phyloP scores from a whole-genome alignment of 73 alveolate species.

The Stentor coeruleus region DNA sequence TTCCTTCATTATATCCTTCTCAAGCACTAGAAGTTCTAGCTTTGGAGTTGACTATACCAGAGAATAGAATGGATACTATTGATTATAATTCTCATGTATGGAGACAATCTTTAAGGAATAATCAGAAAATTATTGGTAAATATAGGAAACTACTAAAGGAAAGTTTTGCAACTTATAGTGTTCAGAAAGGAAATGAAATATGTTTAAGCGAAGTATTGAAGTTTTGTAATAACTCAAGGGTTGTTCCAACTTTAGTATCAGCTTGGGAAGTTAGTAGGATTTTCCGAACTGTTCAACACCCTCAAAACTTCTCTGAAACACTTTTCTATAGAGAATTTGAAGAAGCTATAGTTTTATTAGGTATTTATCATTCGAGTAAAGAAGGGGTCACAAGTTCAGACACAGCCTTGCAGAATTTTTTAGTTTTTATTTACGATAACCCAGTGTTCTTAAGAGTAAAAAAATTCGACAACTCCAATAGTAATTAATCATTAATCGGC shows the following conservation, averaged over 20 bases:
- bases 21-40: constrained; percentile 7
- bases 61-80: constrained; percentile 1
- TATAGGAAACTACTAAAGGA: not conserved
- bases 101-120: not conserved
- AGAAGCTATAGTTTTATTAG: not conserved
- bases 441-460: not conserved
- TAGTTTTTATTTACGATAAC: not conserved
- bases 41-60: not conserved
- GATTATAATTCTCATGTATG: not conserved
- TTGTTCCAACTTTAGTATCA: not conserved
- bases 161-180: not conserved
- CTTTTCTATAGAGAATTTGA: not conserved
- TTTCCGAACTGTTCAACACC: constrained; percentile 5
- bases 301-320: not conserved
- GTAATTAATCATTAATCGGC: too few relatives aligned
- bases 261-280: constrained; percentile 4
- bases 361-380: not conserved
- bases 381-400: constrained; percentile 3
- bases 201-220: not conserved
- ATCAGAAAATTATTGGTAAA: not conserved
- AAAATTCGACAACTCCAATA: not conserved
- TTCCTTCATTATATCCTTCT: not conserved
- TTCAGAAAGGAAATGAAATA: not conserved
- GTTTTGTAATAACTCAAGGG: not conserved
- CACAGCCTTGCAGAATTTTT: not conserved